These are phyloP conservation scores for Blastomyces parvus DNA, from an alignment of 2,329 filamentous ascomycete genomes.

Conservation along the genomic window DNA sequence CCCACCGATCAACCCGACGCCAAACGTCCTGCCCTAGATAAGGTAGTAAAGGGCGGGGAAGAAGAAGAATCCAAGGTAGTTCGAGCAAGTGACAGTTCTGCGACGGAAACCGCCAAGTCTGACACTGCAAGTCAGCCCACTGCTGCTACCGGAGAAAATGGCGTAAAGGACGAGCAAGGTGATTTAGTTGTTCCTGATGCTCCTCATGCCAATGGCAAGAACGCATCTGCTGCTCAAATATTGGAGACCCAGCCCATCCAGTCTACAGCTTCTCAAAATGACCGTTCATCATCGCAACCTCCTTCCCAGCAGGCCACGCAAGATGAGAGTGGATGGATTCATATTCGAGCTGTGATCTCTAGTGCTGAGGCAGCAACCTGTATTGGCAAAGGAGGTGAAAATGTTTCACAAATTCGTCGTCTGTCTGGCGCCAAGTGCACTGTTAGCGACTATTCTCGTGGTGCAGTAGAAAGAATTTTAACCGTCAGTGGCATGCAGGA, in stretches of 20 bases:
- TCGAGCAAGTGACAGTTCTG: slow-evolving; percentile 7
- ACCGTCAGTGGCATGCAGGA: slow-evolving; percentile 96
- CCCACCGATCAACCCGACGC: slow-evolving; percentile 91
- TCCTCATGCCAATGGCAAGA: slow-evolving; percentile 47
- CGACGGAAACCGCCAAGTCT: slow-evolving; percentile 37
- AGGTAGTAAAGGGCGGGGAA: slow-evolving; percentile 65
- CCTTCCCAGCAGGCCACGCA: slow-evolving; percentile 45
- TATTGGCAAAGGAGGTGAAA: slow-evolving; percentile 97
- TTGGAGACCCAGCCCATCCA: slow-evolving; percentile 51
- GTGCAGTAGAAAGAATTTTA: slow-evolving; percentile 92
- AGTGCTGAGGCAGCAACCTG: slow-evolving; percentile 95
- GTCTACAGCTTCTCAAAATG: slow-evolving; percentile 47
- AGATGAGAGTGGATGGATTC: slow-evolving; percentile 93
- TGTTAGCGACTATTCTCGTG: slow-evolving; percentile 95
- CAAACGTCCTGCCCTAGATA: slow-evolving; percentile 92
- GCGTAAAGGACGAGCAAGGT: slow-evolving; percentile 50
- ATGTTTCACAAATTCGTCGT: slow-evolving; percentile 91
- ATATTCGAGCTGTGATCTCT: slow-evolving; percentile 92
- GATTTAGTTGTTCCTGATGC: slow-evolving; percentile 61
- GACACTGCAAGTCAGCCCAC: slow-evolving; percentile 30
- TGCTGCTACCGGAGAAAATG: slow-evolving; percentile 31
- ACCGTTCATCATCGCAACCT: slow-evolving; percentile 36
- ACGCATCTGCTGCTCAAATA: slow-evolving; percentile 25
- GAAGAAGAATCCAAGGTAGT: slow-evolving; percentile 33
- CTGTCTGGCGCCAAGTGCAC: slow-evolving; percentile 97